Percentiles rank a stretch among this genome's conserved stretches.
Conservation (phyloP, 179 eudicot species). For the Beta corolliflora region DNA sequence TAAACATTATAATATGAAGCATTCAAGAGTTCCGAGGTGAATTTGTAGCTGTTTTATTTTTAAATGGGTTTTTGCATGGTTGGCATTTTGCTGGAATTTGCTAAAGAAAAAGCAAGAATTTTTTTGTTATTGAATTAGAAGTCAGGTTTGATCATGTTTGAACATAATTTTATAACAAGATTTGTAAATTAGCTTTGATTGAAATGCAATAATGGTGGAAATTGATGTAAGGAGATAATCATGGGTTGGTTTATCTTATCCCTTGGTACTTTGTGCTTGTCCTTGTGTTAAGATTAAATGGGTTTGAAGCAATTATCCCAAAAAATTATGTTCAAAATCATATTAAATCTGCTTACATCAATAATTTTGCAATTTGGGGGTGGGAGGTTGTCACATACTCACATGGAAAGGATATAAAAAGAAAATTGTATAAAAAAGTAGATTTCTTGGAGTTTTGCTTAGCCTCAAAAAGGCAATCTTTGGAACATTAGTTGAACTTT, state of each 20-base stretch:
- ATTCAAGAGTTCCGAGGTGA: constrained; percentile 38
- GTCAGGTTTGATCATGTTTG: constrained; percentile 6
- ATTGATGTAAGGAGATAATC: not conserved
- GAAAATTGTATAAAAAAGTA: not conserved
- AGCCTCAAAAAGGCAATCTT: constrained; percentile 34
- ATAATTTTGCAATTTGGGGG: constrained; percentile 19
- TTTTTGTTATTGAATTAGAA: not conserved
- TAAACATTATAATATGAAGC: constrained; percentile 15
- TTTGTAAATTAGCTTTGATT: too few species aligned
- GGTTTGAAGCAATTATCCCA: constrained; percentile 14
- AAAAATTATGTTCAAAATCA: constrained; percentile 9
- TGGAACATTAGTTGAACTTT: constrained; percentile 18
- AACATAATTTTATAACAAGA: too few species aligned
- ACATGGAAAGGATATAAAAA: constrained; percentile 18
- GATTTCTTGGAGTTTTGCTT: constrained; percentile 5
- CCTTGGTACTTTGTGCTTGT: constrained; percentile 24
- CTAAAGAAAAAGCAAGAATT: not conserved
- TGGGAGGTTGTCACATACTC: constrained; percentile 27
- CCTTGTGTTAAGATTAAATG: constrained; percentile 23
- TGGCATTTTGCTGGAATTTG: constrained; percentile 35
- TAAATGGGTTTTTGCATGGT: constrained; percentile 17
- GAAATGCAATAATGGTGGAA: not conserved
- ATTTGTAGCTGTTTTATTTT: not conserved
- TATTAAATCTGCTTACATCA: not conserved
- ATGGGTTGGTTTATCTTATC: constrained; percentile 21